Evolutionary conservation across 2,329 filamentous ascomycete genomes (phyloP).

Genomic region (Bipolaris sorokiniana): DNA sequence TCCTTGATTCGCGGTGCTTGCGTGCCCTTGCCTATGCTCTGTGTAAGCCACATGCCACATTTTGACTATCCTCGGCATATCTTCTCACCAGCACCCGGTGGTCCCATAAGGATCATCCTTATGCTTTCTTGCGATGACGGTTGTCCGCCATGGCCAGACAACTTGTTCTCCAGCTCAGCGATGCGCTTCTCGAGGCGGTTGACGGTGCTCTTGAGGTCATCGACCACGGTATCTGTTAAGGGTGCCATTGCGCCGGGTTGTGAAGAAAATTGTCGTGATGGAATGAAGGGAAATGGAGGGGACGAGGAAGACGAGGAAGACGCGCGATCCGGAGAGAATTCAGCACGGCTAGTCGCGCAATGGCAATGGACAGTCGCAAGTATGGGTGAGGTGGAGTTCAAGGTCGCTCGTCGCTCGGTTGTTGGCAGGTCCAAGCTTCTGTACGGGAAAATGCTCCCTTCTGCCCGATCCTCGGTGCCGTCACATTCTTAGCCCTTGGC

Average conservation of each 20-base stretch:
- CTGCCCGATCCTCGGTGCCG: slow-evolving; percentile 18
- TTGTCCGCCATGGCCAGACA: slow-evolving; percentile 53
- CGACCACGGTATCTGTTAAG: slow-evolving; percentile 78
- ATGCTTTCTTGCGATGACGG: slow-evolving; percentile 65
- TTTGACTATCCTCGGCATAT: background rate
- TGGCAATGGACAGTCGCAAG: slow-evolving; percentile 24
- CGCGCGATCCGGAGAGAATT: slow-evolving; percentile 25
- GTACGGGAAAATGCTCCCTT: slow-evolving; percentile 22
- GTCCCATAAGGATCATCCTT: slow-evolving; percentile 97
- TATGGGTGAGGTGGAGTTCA: slow-evolving; percentile 18
- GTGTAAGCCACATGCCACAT: slow-evolving; percentile 31
- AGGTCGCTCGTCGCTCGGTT: slow-evolving; percentile 15
- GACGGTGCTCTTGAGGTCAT: slow-evolving; percentile 84
- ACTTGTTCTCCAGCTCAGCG: slow-evolving; percentile 78
- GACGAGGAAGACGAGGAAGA: slow-evolving; percentile 18
- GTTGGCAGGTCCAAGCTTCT: slow-evolving; percentile 19
- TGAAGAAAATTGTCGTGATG: slow-evolving; percentile 13
- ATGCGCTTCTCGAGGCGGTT: slow-evolving; percentile 84
- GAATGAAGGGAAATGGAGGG: slow-evolving; percentile 13
- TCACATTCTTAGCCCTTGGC: slow-evolving; percentile 4
- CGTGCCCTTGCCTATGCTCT: slow-evolving; percentile 85
- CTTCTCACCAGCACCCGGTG: slow-evolving; percentile 89
- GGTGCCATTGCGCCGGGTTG: slow-evolving; percentile 73
- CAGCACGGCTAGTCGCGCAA: slow-evolving; percentile 27
- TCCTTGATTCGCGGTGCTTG: slow-evolving; percentile 98